Percentiles rank a stretch among this genome's conserved stretches.
Evolutionary conservation across 2,329 filamentous ascomycete species (phyloP).

Genomic region (Pyrenophora graminea): DNA sequence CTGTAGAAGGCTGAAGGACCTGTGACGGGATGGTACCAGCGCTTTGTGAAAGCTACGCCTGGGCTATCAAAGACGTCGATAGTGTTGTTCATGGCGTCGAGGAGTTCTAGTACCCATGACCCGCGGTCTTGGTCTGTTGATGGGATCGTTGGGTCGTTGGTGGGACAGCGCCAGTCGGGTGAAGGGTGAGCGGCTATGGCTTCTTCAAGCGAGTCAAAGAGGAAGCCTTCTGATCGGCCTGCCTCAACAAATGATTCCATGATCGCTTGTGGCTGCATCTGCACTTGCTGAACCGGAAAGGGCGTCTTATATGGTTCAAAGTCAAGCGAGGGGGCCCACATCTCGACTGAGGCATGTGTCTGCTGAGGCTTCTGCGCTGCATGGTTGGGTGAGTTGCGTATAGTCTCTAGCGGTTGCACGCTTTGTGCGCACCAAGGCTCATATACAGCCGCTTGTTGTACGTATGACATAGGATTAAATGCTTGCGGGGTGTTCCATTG

Average conservation of each 20-base stretch:
- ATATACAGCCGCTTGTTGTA: no score
- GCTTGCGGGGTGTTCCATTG: no score
- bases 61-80: neutral
- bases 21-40: neutral
- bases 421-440: no score
- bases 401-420: no score
- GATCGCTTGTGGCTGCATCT: no score
- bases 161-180: slow-evolving; percentile 4
- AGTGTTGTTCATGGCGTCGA: slow-evolving; percentile 8
- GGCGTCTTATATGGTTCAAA: no score
- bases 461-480: no score
- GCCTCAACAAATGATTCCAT: neutral
- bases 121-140: neutral
- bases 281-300: neutral
- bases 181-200: neutral
- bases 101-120: slow-evolving; percentile 2
- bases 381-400: no score
- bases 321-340: no score
- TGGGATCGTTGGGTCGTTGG: slow-evolving; percentile 6
- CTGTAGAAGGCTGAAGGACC: slow-evolving; percentile 1
- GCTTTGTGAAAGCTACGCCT: neutral
- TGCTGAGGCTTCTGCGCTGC: no score
- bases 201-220: neutral
- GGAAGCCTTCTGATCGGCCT: no score
- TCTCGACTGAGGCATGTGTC: no score